Evolutionary conservation across 768 basidiomycete species (phyloP).

Genomic region (Boletus rufocinnamomeus): DNA sequence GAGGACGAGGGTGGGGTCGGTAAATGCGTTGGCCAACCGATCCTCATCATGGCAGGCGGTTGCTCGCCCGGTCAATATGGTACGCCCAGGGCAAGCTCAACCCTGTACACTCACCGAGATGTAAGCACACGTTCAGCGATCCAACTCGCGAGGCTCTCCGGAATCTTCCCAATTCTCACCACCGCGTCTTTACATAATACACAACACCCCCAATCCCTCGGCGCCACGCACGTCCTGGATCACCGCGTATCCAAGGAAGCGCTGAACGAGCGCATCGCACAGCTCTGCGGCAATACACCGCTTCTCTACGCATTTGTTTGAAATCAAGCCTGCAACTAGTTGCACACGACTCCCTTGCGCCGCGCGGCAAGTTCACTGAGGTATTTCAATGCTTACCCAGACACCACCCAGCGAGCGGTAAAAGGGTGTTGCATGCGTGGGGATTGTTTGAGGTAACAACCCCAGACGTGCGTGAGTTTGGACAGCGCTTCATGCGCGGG

Average conservation of each 20-base stretch:
- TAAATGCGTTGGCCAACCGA: conserved; percentile 33
- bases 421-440: conserved; percentile 3
- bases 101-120: not conserved
- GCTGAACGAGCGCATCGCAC: not conserved
- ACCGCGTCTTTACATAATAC: conserved; percentile 38
- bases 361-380: conserved; percentile 25
- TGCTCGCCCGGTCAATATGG: conserved; percentile 39
- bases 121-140: conserved; percentile 17
- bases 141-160: conserved; percentile 34
- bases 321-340: no score
- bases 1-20: conserved; percentile 21
- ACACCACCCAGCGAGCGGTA: conserved; percentile 2
- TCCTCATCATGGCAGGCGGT: conserved; percentile 38
- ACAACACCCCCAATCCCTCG: conserved; percentile 31
- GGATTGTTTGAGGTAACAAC: conserved; percentile 5
- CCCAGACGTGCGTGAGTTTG: conserved; percentile 8
- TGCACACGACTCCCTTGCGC: conserved; percentile 32
- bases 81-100: conserved; percentile 1
- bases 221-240: conserved; percentile 39
- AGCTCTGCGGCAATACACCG: not conserved
- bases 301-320: conserved; percentile 10
- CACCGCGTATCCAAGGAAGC: conserved; percentile 16
- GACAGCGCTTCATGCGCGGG: conserved; percentile 9
- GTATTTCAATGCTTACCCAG: not conserved
- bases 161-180: conserved; percentile 37